Base-by-base conservation (phyloP, 208 protist species). In the Acanthamoeba divionensis region DNA sequence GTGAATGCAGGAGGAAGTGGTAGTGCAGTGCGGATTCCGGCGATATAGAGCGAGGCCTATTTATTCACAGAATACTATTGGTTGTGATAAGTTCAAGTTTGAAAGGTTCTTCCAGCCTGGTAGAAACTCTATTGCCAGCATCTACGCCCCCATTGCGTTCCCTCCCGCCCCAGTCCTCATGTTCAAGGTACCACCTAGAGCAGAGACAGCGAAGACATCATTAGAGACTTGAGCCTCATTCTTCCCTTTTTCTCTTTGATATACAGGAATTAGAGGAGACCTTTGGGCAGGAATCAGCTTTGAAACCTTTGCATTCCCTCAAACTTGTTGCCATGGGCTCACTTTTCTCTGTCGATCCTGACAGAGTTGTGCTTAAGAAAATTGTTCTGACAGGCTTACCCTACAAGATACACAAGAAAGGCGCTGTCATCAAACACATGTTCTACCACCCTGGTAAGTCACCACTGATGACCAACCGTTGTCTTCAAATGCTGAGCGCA, bases 371-470 rank as follows among this genome's bases (percentile, higher is more conserved):
- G 33, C 62, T 96, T 36, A 97, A 97, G 91, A 91, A 94, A 73
- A 92, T 97, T 54, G 88, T 96, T 45, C 87, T 97, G 15, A 96
- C 95, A 29, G 96, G 96, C 44, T 47, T 94, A 15, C 91, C 93
- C 13, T 94, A 95, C 85, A 97, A 96, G 47, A 79, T 97, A 21
- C 92, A 94, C 65, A 97, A 97, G 90, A 92, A 90, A 13, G 89
- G 89, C 47, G 95, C 90, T 5, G 96, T 99, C 44, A 96, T 99
- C 65, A 96, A 98, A 91, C 93, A 91, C 54, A 96, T 99, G 94
- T 96, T 96, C 79, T 96, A 94, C 65, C 90, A 71, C 15, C 93
- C 93, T 10, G 85, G 85, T 90, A 75, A 29, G 57, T 12, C 45
- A 41, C 60, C 13, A 36, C 26, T 13, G n/a, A 21, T 77, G 54